Evolutionary conservation across 495 filamentous ascomycete genomes (phyloP), one percentile per base, ranked within the genome.

Genomic region (Endocarpon pusillum): DNA sequence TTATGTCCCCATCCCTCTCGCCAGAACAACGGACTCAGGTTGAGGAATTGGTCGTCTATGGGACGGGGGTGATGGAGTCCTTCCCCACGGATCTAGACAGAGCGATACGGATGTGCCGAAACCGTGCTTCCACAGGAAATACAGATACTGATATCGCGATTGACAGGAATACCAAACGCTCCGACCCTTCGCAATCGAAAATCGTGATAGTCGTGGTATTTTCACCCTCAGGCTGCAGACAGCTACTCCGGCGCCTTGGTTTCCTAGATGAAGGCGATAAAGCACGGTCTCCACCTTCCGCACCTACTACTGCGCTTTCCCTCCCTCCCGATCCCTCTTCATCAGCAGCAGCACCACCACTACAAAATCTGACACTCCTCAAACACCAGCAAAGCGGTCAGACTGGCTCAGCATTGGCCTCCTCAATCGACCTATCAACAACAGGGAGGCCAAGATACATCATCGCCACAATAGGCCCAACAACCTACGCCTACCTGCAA

Each of bases 401-500:
- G 28, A n/a, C n/a, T n/a, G n/a, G n/a, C n/a, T n/a, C n/a, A n/a
- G n/a, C n/a, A n/a, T n/a, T n/a, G n/a, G 32, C 6, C n/a, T 9
- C 17, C 1, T 12, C 11, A 4, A 37, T 3, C 18, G 34, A 19
- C 16, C 3, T 11, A 21, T 23, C 27, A 19, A 3, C 15, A 1
- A 19, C 15, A 19, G 2, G 14, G 4, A 33, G 31, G 24, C 14
- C 15, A 19, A 42, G 34, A 67, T 73, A 11, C 75, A 64, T 45
- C 58, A 30, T 94, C 39, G 81, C 78, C 9, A 86, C 82, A 2
- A 99, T 99, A 54, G 89, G 89, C 17, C 87, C 91, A 11, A 99
- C 91, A 33, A 99, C 91, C 20, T 61, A 77, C 35, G 77, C 80
- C 49, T 69, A 81, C 56, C 54, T 97, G 30, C 45, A 60, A 4